Evolutionary conservation across 2,329 filamentous ascomycete genomes (phyloP).

Genomic region (Nothophoma quercina): DNA sequence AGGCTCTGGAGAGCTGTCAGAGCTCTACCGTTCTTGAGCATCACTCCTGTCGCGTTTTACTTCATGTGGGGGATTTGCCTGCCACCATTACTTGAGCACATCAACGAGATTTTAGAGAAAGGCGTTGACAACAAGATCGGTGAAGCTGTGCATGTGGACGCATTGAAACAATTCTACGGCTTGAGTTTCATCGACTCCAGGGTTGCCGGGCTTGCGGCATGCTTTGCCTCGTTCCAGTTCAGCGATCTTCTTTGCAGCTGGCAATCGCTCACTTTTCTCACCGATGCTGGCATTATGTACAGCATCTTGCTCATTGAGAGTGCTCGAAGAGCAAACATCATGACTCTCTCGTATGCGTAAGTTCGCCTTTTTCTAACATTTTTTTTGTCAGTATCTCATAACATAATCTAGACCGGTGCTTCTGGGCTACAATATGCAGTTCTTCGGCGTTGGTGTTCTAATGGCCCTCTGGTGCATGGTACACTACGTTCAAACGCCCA

Average conservation of each 20-base stretch:
- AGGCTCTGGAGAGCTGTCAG: slow-evolving; percentile 19
- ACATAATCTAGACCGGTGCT: slow-evolving; percentile 9
- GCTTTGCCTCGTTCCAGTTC: slow-evolving; percentile 23
- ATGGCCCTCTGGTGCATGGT: slow-evolving; percentile 22
- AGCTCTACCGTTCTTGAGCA: slow-evolving; percentile 18
- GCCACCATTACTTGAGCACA: neutral
- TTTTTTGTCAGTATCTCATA: too few species aligned
- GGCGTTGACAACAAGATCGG: slow-evolving; percentile 18
- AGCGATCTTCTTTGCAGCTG: slow-evolving; percentile 19
- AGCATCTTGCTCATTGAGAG: slow-evolving; percentile 22
- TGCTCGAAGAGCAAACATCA: slow-evolving; percentile 17
- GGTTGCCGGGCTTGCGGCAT: slow-evolving; percentile 13
- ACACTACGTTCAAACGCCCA: slow-evolving; percentile 22
- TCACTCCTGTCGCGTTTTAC: slow-evolving; percentile 12
- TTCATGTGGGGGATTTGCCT: slow-evolving; percentile 16
- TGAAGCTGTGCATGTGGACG: slow-evolving; percentile 8
- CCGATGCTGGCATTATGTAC: slow-evolving; percentile 19
- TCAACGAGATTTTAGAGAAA: slow-evolving; percentile 8
- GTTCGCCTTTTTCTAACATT: neutral
- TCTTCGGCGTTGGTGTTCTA: slow-evolving; percentile 17
- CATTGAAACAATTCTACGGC: slow-evolving; percentile 16
- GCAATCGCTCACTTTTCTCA: slow-evolving; percentile 23
- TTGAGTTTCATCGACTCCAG: slow-evolving; percentile 21
- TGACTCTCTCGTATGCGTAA: slow-evolving; percentile 18
- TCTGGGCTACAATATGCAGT: slow-evolving; percentile 22